Base-by-base conservation (phyloP, 1,139 yeast species). In the Taphrina pruni region DNA sequence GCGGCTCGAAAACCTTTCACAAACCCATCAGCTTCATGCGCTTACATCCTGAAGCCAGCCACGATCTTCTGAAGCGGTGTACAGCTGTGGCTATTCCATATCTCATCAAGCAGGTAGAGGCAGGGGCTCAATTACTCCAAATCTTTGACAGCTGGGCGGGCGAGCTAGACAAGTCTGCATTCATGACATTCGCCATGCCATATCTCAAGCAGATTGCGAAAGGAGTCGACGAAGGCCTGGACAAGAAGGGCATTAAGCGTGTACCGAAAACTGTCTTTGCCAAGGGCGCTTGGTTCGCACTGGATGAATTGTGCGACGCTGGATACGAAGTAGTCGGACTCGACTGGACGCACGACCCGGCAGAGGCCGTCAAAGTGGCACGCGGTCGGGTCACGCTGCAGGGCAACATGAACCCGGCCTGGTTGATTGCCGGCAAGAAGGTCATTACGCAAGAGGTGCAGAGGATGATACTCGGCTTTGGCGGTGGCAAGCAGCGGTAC, bases 91-190 rank as follows among this genome's bases (percentile, higher is more conserved):
- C 97, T 71, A 82, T 93, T 54, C 98, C 94, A 77, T 95, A 93
- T 76, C 84, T 94, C 76, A 96, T 97, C 3, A 90, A 89, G 75
- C 99, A 94, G 79, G 97, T 94, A 65, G 87, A 88, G 73, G 99
- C 99, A 1, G 99, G 99, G 73, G 98, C 98, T 39, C 99, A 94
- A 72, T 92, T 94, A 88, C 83, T 94, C 72, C 99, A 94, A 79
- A 91, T 94, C 43, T 94, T 94, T 77, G 99, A 94, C 77, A 90
- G 97, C 35, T 93, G 97, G 97, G 99, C 97, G 65, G 97, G 98
- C 70, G 98, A 94, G 79, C 83, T 94, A 72, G 95, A 97, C 0
- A 96, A 97, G 17, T 82, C 82, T 69, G 99, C 94, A 76, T 94
- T 94, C 78, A 83, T 84, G 73, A 93, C 89, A 77, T 95, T 92